These are phyloP conservation scores for Kuraishia borneana DNA, from an alignment of 805 yeast genomes.

Conservation along the genomic window DNA sequence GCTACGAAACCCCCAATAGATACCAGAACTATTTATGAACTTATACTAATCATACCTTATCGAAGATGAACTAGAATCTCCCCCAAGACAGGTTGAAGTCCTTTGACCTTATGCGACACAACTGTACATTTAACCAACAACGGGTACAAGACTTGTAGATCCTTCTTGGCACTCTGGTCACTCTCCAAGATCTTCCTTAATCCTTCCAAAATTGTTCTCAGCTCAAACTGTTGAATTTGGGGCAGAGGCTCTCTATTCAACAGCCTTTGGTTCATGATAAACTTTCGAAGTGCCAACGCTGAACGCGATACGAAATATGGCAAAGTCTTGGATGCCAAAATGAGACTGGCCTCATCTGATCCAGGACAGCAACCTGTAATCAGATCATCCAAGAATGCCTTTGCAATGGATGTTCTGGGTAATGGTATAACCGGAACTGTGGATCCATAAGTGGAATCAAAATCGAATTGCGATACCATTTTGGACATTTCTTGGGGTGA, in stretches of 20 bases:
- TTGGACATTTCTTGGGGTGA: constrained; percentile 23
- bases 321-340: constrained; percentile 5
- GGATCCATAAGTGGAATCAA: constrained; percentile 48
- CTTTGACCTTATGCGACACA: constrained; percentile 8
- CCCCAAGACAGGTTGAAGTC: constrained; percentile 3
- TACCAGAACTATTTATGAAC: too few relatives aligned
- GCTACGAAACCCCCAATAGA: too few relatives aligned
- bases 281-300: constrained; percentile 51
- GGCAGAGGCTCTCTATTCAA: constrained; percentile 57
- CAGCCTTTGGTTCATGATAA: constrained; percentile 50
- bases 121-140: constrained; percentile 13
- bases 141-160: constrained; percentile 8
- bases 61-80: background rate
- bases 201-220: constrained; percentile 35
- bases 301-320: constrained; percentile 46
- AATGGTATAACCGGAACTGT: constrained; percentile 36
- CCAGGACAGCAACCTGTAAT: constrained; percentile 19
- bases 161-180: background rate
- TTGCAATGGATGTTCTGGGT: constrained; percentile 36
- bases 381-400: constrained; percentile 44
- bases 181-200: constrained; percentile 10
- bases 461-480: constrained; percentile 26
- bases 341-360: constrained; percentile 11
- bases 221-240: constrained; percentile 51
- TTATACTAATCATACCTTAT: background rate